Base-by-base conservation (phyloP, 192 early-diverging fungal genomes). In the Entophlyctis luteolus region DNA sequence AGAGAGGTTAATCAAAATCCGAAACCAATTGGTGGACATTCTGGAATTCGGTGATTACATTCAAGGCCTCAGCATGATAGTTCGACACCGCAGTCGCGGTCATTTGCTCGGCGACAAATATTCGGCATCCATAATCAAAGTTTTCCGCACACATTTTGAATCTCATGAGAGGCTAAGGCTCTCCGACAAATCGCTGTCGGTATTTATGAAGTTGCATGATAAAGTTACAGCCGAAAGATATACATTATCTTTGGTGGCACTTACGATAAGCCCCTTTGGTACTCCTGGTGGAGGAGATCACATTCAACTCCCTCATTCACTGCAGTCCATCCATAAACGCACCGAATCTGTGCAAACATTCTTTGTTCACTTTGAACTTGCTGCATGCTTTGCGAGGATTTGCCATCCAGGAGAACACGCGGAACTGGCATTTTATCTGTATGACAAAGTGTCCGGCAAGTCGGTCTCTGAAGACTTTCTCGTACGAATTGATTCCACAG, bases 381-480 rank as follows among this genome's bases (percentile, higher is more conserved):
- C 77, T 31, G 73, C 76, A 1, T 84, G 78, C 62, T 75, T 77
- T 5, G 84, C 86, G 10, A 70, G 74, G 23, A 79, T 87, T 14
- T 89, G 87, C 48, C 70, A 78, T 31, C 72, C 75, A 23, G 83
- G 81, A 5, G 88, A 89, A 72, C 81, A 70, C 52, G 79, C 80
- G 0, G 87, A 89, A 50, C 74, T 86, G 46, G 68, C 76, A 12
- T 88, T 89, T 71, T 78, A 78, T 2, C 67, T 89, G 12, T 89
- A 85, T 62, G 77, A 80, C 39, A 59, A 65, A 35, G 27, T 55
- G 0, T 82, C 85, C 33, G 48, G 53, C 16, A 71, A 72, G 18
- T 74, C 81, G 36, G 48, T 89, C 6, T 78, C 82, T n/a, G 88
- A 89, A 62, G 80, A 87, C 22, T 89, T 79, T 63, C 34, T 78